phyloP scores from a whole-genome alignment of 345 rosid species.

The Sonneratia alba region DNA sequence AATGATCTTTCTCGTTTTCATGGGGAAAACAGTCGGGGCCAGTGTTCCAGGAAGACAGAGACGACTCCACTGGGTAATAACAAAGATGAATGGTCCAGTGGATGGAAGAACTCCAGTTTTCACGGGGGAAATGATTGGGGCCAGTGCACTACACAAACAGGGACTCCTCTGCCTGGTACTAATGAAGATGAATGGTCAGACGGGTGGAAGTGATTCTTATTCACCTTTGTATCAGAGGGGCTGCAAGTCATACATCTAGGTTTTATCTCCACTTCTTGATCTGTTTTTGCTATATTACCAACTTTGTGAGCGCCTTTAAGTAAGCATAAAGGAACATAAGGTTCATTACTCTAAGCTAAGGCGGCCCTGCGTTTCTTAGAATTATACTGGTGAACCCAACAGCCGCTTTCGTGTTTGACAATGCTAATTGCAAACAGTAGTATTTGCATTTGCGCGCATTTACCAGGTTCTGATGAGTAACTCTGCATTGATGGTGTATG shows the following conservation, averaged over 20 bases:
- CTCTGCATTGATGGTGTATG: background rate
- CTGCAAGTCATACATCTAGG: background rate
- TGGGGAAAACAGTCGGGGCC: background rate
- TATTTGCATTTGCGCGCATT: background rate
- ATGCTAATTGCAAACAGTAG: background rate
- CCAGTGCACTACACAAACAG: constrained; percentile 16
- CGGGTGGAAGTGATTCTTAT: constrained; percentile 39
- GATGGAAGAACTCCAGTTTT: constrained; percentile 25
- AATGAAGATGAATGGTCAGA: constrained; percentile 71
- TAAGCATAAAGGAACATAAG: background rate
- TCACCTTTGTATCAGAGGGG: background rate
- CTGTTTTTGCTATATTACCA: background rate
- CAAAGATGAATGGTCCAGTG: constrained; percentile 67
- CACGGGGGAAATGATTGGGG: constrained; percentile 20
- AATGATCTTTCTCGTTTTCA: background rate
- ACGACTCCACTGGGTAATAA: constrained; percentile 23
- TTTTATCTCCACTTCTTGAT: background rate
- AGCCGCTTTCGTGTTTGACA: background rate
- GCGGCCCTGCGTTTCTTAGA: background rate
- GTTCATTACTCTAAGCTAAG: background rate
- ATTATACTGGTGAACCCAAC: background rate
- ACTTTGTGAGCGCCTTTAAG: background rate
- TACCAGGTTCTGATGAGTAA: background rate
- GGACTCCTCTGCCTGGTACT: constrained; percentile 21
- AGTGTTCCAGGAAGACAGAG: constrained; percentile 15